A percentile compares a stretch with the other conserved stretches of the same genome.
Conservation (phyloP, 2,329 filamentous ascomycete genomes). For the Chaetomium sp. region DNA sequence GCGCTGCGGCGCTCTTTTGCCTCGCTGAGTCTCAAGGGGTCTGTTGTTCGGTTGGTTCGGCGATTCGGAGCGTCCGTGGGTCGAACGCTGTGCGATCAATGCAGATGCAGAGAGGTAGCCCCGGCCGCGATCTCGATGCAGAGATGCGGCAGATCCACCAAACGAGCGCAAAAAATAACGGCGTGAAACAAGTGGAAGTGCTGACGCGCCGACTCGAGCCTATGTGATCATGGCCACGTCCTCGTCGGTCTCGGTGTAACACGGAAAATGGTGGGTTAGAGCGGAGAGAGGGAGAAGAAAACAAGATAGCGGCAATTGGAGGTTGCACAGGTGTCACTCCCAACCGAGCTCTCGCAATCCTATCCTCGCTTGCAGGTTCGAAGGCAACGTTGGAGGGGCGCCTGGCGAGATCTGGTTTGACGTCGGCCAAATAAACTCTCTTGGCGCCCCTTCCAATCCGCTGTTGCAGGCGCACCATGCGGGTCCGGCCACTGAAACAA, state of each 20-base stretch:
- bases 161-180: background rate
- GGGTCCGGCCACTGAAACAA: background rate
- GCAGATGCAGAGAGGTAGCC: background rate
- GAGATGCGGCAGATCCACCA: background rate
- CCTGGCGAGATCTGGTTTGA: background rate
- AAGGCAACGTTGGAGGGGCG: background rate
- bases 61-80: background rate
- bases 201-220: slow-evolving; percentile 2
- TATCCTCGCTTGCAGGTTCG: background rate
- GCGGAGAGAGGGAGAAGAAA: background rate
- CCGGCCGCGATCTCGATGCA: too few species aligned
- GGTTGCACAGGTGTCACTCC: slow-evolving; percentile 5
- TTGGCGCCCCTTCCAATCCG: slow-evolving; percentile 18
- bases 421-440: slow-evolving; percentile 16
- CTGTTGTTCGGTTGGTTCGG: too few species aligned
- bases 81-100: background rate
- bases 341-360: background rate
- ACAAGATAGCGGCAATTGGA: slow-evolving; percentile 6
- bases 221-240: slow-evolving; percentile 16
- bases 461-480: slow-evolving; percentile 9
- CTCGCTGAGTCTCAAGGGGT: too few species aligned
- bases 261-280: background rate
- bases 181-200: slow-evolving; percentile 7
- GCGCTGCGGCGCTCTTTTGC: background rate
- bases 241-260: background rate